Evolutionary conservation across 768 basidiomycete species (phyloP), one percentile per base, ranked within the genome.

Genomic region (Lentinula guzmanii): DNA sequence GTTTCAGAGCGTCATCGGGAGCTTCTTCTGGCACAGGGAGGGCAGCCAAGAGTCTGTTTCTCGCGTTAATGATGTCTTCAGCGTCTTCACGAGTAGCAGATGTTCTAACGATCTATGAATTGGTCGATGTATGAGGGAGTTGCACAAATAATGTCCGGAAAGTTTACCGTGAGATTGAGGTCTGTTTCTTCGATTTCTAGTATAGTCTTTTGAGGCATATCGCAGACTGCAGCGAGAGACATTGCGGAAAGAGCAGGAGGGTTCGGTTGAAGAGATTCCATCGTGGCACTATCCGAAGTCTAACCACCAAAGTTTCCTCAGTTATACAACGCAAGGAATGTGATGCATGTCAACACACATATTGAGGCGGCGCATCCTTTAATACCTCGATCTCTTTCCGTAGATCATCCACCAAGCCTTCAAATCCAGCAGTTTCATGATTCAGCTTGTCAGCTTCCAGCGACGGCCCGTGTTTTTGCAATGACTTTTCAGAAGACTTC

Each of bases 1-100:
- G 90, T 55, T 80, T 85, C 51, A 92, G 76, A 1, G 81, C 81
- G 56, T 87, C 86, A 41, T 85, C 82, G 0, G 89, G 89, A 42
- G 84, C 80, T 55, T 81, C 81, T 1, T 74, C 68, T 5, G 90
- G 90, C 5, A 91, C 72, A 8, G 88, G 88, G 43, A 92, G 81
- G 2, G 74, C 65, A 1, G 83, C 82, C 5, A 92, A 73, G 13
- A 85, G 70, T 5, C 79, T 73, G 64, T 86, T 81, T 70, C 90
- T 76, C 3, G 81, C 78, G 48, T 79, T 75, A 61, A 84, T 79
- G 58, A 79, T 75, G 34, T 79, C 79, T 51, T 77, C 70, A 9
- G 77, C 76, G 52, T 79, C 76, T 24, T 72, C 73, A 4, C 72
- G 70, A 6, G 64, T 63, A 3, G 71, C 63, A 10, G 57, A 55